Conservation (phyloP, 805 yeast genomes). For the Hermanozyma aechmeae region DNA sequence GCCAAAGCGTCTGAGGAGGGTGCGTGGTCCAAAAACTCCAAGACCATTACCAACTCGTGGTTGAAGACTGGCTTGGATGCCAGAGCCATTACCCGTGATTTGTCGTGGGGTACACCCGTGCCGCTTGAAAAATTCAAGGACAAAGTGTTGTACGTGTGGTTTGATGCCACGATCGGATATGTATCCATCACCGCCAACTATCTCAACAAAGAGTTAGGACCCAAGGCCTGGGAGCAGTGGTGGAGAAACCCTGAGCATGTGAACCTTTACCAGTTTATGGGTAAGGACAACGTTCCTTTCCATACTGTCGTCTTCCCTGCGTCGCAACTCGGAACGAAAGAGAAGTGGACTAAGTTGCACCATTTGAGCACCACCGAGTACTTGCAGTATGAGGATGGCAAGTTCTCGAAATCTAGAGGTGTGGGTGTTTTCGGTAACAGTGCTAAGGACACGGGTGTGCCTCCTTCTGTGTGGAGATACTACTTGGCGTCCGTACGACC, state of each 20-base stretch:
- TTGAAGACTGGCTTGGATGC: conserved; percentile 86
- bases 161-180: conserved; percentile 96
- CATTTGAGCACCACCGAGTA: conserved; percentile 94
- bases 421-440: conserved; percentile 97
- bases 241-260: conserved; percentile 93
- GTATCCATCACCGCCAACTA: conserved; percentile 94
- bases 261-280: conserved; percentile 92
- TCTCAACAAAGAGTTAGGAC: conserved; percentile 36
- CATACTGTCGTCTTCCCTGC: conserved; percentile 98
- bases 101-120: conserved; percentile 98
- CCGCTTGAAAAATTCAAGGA: conserved; percentile 80
- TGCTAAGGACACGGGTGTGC: conserved; percentile 85
- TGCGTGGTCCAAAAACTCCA: conserved; percentile 86
- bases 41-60: conserved; percentile 87
- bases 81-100: conserved; percentile 94
- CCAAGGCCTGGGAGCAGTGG: conserved; percentile 72
- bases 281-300: conserved; percentile 98
- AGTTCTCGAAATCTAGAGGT: conserved; percentile 96
- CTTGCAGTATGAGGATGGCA: conserved; percentile 95
- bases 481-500: conserved; percentile 90
- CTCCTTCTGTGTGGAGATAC: conserved; percentile 96
- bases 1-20: conserved; percentile 60
- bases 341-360: conserved; percentile 83
- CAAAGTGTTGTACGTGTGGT: conserved; percentile 97
- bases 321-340: conserved; percentile 78